Base-by-base conservation (phyloP, 257 asterid species). In the Forsythia suspensa region DNA sequence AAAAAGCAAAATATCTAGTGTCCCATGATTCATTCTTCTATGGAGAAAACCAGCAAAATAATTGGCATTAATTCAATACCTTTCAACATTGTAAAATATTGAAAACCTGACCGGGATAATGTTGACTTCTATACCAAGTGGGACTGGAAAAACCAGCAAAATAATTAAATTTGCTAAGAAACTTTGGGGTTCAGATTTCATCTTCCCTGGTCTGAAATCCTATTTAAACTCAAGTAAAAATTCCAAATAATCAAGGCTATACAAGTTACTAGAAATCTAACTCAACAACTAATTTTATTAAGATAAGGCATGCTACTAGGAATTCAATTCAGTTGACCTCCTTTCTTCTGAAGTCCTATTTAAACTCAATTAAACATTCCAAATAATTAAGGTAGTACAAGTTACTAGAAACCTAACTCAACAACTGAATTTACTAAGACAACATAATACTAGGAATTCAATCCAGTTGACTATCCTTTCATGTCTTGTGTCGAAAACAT, bases 61-160 rank as follows among this genome's bases (percentile, higher is more conserved):
- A n/a, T n/a, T 46, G 8, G 61, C 76, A 48, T 40, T 39, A 71
- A 52, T 36, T 44, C 16, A 37, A n/a, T 15, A 72, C 71, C 80
- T 38, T 52, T 16, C 36, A n/a, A 79, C 73, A 80, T 57, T 38
- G 70, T 21, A 38, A 8, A 51, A 40, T 43, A 55, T n/a, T n/a
- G n/a, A n/a, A n/a, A n/a, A n/a, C n/a, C n/a, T 18, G 63, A 41
- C 24, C 39, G 18, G 7, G 4, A 69, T 34, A 70, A n/a, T n/a
- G 2, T 42, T 51, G 21, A 74, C 7, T 29, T 74, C 40, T 42
- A 29, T 66, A n/a, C 29, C 65, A 55, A 55, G 29, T 12, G 2
- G n/a, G 16, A 55, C 29, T 55, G 24, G 59, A 55, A 55, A 1
- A 29, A 55, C 65, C 11, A 15, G 57, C n/a, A 48, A 7, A 48